Evolutionary conservation across 192 early-diverging fungal genomes (phyloP), one percentile per base, ranked within the genome.

Genomic region (Ambispora gerdemannii): DNA sequence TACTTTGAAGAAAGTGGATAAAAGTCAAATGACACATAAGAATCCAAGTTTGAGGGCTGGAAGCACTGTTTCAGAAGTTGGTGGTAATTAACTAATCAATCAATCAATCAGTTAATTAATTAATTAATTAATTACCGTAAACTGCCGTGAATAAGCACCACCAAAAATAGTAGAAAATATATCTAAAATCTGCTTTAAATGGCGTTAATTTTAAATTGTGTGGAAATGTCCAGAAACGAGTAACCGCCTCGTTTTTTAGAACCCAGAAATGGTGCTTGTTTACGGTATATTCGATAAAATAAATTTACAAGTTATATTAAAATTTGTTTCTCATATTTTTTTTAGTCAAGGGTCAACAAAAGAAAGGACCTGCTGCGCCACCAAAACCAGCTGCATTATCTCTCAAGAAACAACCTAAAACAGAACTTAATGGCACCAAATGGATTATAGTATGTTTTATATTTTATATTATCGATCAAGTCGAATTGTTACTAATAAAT

Each of bases 1-100:
- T 33, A 90, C 90, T n/a, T 80, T 99, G 73, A 89, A 91, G 58
- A 95, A 96, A 77, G 97, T 99, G 1, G 94, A 95, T 67, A 91
- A 89, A 78, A 87, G 83, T 68, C 89, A 98, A 78, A 98, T 97
- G 96, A 98, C 94, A 15, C 96, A 98, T 83, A 98, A 98, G 80
- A 98, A 98, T 86, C 96, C 96, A 0, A 82, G 84, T 17, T 77
- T 98, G 22, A 88, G 96, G 33, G 85, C 84, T 4, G 76, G 80
- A 36, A 78, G 84, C 33, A 74, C 83, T 24, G 91, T 93, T n/a
- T 75, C 76, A 17, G 52, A 73, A 47, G 34, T 60, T 17, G 22
- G 63, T 50, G 73, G 66, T 69, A 59, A 22, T 47, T n/a, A n/a
- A n/a, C n/a, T n/a, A n/a, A n/a, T n/a, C n/a, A n/a, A n/a, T n/a